These are phyloP conservation scores for Cucumis sativus DNA, from an alignment of 306 rosid species.

Conservation along the genomic window Cucumber_9930_V3 NC_026655.2:19033001-19033500, in stretches of 20 bases:
- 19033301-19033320: neutral
- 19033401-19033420: neutral
- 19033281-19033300: neutral
- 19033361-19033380: neutral
- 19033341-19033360: neutral
- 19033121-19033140: too few species aligned
- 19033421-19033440: neutral
- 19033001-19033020: too few species aligned
- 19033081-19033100: too few species aligned
- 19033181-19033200: slow-evolving; percentile 3
- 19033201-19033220: slow-evolving; percentile 90
- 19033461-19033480: neutral
- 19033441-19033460: neutral
- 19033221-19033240: slow-evolving; percentile 69
- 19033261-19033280: slow-evolving; percentile 14
- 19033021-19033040: too few species aligned
- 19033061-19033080: too few species aligned
- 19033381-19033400: neutral
- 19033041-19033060: too few species aligned
- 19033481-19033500: neutral
- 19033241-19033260: slow-evolving; percentile 66
- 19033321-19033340: neutral
- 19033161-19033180: too few species aligned
- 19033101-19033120: too few species aligned
- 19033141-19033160: too few species aligned